Base-by-base conservation (phyloP, 257 asterid genomes). In the Henckelia pumila region DNA sequence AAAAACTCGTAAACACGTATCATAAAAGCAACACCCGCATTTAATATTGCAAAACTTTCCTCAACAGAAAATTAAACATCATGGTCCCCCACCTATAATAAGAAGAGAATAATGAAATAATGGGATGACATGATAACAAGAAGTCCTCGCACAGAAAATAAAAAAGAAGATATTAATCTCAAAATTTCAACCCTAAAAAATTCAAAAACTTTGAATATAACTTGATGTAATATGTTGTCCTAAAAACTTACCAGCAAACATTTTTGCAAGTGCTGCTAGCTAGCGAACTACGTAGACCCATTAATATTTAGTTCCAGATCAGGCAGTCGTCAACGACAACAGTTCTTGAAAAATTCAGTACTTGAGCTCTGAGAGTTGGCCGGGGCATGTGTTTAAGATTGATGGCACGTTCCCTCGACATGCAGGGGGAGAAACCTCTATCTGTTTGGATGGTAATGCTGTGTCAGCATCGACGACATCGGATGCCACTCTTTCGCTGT, bases 341-440 rank as follows among this genome's bases (percentile, higher is more conserved):
- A 28, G 7, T 3, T 32, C 22, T 1, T 1, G 49, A 52, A 56
- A 30, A 64, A 44, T 28, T 65, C 76, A 77, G 73, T 78, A 68
- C 71, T 75, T 77, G 64, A 83, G 78, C 73, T 83, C 85, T 19
- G 85, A 74, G 26, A 78, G 75, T 78, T 76, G 77, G 73, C 68
- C 56, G 16, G 83, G 67, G 67, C 78, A 62, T 1, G 78, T 20
- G 71, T 69, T 70, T 53, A 82, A 22, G 57, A 75, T 80, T 3
- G 83, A 72, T 0, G 76, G 78, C 64, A 80, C 76, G 14, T 68
- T 76, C 69, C 81, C 55, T 66, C 85, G 74, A 60, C 84, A 83
- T 47, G 69, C 77, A 44, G 63, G 75, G 5, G 49, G 71, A 25
- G 80, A 64, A 56, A 67, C 70, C 10, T 64, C 79, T 3, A 57